Base-by-base conservation (phyloP, 1,139 yeast species). In the Yamadazyma diospyri region DNA sequence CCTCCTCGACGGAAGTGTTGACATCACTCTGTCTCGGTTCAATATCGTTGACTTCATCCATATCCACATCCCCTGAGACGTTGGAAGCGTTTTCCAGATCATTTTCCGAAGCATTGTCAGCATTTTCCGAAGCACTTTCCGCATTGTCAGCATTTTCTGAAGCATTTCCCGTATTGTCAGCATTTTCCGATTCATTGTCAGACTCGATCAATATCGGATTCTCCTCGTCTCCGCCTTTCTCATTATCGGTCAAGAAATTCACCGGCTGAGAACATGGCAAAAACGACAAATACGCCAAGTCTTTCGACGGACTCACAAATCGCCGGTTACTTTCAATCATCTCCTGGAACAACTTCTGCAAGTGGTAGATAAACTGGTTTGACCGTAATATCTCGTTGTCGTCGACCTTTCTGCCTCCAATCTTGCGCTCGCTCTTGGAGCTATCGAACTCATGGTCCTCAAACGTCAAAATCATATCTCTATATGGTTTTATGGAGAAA, bases 361-460 rank as follows among this genome's bases (percentile, higher is more conserved):
- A 65, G 33, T 83, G 83, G 41, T 75, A 76, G 27, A 86, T 74
- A 50, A 92, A 92, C 48, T 86, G 92, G 40, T 80, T 77, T 0
- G 97, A 83, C 42, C 97, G 69, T 42, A 74, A 76, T 4, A 87
- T 78, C 55, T 92, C 97, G 37, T 72, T 64, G 13, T 59, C 63
- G 16, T 85, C 84, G 8, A 89, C 94, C 22, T 65, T 69, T 36
- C 97, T 69, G 2, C 97, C 97, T 19, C 97, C 97, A 36, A 92
- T 81, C 50, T 86, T 75, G 45, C 95, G 70, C 9, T 41, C 44
- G 14, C 34, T 23, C 7, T 43, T 41, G n/a, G n/a, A n/a, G n/a
- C n/a, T n/a, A n/a, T n/a, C n/a, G 35, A 43, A 35, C 16, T 18
- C 10, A 15, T 51, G 53, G 10, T 46, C 42, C 32, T 61, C 70